Base-by-base conservation (phyloP, 805 yeast genomes). In the Metschnikowia lunata region DNA sequence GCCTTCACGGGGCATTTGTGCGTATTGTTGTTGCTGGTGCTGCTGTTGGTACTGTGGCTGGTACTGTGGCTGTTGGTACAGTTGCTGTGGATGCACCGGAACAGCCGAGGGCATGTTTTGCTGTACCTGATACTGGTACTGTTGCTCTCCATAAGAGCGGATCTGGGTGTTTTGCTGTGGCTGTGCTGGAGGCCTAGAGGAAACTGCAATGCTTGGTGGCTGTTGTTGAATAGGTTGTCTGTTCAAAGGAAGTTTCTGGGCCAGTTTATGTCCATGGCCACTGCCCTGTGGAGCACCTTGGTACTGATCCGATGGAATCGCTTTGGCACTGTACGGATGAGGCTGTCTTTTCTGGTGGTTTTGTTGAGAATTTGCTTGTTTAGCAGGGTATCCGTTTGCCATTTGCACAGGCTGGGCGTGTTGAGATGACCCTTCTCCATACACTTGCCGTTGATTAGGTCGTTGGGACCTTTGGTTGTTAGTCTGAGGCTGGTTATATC, bases 61-160 rank as follows among this genome's bases (percentile, higher is more conserved):
- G 8, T 27, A 14, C 26, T 45, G 46, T n/a, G 37, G 47, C 27
- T 48, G 42, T 30, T 34, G 49, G 8, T 41, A 43, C 26, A 36
- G 37, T 26, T 28, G 29, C 5, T 43, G 45, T 30, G 35, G 50
- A 6, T 26, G 11, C 31, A 29, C 31, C n/a, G n/a, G 31, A 29
- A 11, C n/a, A 29, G 11, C n/a, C 31, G 11, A 12, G 11, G 31
- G n/a, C 31, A 29, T 12, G 13, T 32, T 26, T 18, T 29, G 49
- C n/a, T 49, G 51, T 10, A 30, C 34, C 35, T 47, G 47, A 14
- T 43, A 47, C 35, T 45, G 46, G 28, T 47, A 46, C 36, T 46
- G 48, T 36, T 46, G 42, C 35, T 39, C 27, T 40, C 45, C 51
- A 26, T 30, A 43, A 13, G 36, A 42, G n/a, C 50, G 38, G 30